phyloP scores from a whole-genome alignment of 2,329 filamentous ascomycete genomes.

The Phialocephala subalpina region DNA sequence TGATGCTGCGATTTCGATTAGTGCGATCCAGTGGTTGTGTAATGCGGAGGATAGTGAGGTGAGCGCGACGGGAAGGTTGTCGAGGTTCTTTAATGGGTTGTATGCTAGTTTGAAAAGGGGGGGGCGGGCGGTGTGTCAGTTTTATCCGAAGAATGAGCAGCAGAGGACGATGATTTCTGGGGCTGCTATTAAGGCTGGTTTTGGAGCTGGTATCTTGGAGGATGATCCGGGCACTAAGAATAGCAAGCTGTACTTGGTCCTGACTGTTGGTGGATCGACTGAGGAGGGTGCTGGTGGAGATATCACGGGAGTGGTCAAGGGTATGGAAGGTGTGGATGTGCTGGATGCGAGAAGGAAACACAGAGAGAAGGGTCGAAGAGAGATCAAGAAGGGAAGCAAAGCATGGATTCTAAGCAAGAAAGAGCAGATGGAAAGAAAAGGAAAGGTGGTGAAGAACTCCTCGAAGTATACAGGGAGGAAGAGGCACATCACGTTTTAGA shows the following conservation, averaged over 20 bases:
- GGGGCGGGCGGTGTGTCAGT: constrained; percentile 92
- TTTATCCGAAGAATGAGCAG: constrained; percentile 95
- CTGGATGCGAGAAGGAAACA: constrained; percentile 70
- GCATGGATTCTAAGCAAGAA: constrained; percentile 87
- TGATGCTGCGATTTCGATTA: constrained; percentile 94
- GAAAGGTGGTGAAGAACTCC: constrained; percentile 89
- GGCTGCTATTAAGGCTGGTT: constrained; percentile 92
- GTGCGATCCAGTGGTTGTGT: constrained; percentile 97
- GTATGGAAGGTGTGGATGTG: constrained; percentile 89
- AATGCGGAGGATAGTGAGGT: constrained; percentile 93
- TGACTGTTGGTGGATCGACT: constrained; percentile 79
- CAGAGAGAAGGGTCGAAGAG: constrained; percentile 55
- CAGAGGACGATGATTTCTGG: constrained; percentile 92
- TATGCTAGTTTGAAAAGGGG: constrained; percentile 86
- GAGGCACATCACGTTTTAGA: constrained; percentile 78
- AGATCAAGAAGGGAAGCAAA: constrained; percentile 82
- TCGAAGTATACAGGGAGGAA: constrained; percentile 96
- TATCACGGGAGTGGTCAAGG: constrained; percentile 88
- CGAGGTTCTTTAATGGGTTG: constrained; percentile 90
- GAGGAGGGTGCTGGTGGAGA: constrained; percentile 68
- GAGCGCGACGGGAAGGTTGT: constrained; percentile 77
- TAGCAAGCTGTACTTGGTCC: constrained; percentile 92
- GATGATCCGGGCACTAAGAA: constrained; percentile 98
- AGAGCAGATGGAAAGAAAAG: constrained; percentile 92
- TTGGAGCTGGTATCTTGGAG: constrained; percentile 92